phyloP scores from a whole-genome alignment of 2,329 filamentous ascomycete genomes.

The Aaosphaeria pasadenensis region DNA sequence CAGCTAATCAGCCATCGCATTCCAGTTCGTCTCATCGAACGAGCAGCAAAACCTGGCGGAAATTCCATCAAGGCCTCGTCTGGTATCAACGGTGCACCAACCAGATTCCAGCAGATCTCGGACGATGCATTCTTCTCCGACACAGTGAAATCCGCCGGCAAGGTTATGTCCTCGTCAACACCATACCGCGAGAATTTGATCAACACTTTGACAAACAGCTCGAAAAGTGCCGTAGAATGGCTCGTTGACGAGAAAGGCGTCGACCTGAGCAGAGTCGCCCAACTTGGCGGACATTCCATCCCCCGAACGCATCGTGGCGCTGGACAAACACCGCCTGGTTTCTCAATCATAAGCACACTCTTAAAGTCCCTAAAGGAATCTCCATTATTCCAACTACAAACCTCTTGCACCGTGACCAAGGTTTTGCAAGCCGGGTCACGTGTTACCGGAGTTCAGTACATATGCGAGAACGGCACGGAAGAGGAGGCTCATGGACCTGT shows the following conservation, averaged over 20 bases:
- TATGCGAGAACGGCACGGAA: slow-evolving; percentile 27
- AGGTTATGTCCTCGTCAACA: slow-evolving; percentile 25
- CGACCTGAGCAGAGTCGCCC: slow-evolving; percentile 57
- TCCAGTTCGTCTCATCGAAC: slow-evolving; percentile 58
- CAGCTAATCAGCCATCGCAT: slow-evolving; percentile 53
- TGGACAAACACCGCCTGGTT: slow-evolving; percentile 57
- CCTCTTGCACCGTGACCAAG: slow-evolving; percentile 52
- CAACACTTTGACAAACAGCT: slow-evolving; percentile 46
- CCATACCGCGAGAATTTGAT: slow-evolving; percentile 46
- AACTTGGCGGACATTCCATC: slow-evolving; percentile 58
- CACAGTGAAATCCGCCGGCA: slow-evolving; percentile 57
- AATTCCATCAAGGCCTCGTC: slow-evolving; percentile 67
- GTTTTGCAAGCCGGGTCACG: slow-evolving; percentile 38
- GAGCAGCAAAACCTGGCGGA: slow-evolving; percentile 56
- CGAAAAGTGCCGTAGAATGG: slow-evolving; percentile 54
- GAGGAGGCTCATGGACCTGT: slow-evolving; percentile 52
- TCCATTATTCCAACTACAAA: slow-evolving; percentile 52
- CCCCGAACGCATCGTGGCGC: slow-evolving; percentile 58
- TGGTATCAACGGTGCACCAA: slow-evolving; percentile 56
- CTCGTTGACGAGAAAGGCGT: slow-evolving; percentile 56
- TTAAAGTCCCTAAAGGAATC: slow-evolving; percentile 51
- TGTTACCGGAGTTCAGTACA: slow-evolving; percentile 55
- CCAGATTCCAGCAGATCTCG: slow-evolving; percentile 50
- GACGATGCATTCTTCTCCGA: slow-evolving; percentile 53
- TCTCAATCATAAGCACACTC: slow-evolving; percentile 56